Percentiles rank a stretch among this genome's conserved stretches.
phyloP scores from a whole-genome alignment of 2,329 filamentous ascomycete species.

The Talaromyces sp. region DNA sequence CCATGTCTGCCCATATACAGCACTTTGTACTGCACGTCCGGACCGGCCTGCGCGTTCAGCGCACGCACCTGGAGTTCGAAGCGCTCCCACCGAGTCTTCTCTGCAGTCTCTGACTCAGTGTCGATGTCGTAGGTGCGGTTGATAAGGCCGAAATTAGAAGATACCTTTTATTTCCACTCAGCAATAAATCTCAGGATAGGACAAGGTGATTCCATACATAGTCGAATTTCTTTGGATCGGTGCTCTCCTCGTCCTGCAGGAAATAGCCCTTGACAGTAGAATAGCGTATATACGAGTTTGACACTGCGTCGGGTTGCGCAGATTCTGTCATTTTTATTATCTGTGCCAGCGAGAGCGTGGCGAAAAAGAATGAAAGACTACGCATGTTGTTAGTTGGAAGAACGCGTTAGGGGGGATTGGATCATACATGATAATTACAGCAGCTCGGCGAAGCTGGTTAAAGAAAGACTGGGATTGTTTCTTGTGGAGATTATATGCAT shows the following conservation, averaged over 20 bases:
- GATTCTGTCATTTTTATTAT: constrained; percentile 14
- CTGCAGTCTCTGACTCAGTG: constrained; percentile 11
- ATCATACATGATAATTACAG: not conserved
- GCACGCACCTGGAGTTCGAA: constrained; percentile 44
- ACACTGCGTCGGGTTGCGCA: not conserved
- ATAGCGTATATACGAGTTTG: constrained; percentile 26
- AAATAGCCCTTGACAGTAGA: constrained; percentile 45
- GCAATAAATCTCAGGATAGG: not conserved
- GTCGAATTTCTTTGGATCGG: constrained; percentile 44
- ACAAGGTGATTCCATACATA: constrained; percentile 33
- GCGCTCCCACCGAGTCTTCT: constrained; percentile 52
- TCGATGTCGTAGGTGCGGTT: constrained; percentile 41
- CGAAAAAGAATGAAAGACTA: constrained; percentile 1
- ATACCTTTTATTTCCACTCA: constrained; percentile 20
- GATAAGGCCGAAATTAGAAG: constrained; percentile 48
- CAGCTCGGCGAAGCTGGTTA: not conserved
- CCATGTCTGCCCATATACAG: constrained; percentile 58
- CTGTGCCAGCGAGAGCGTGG: constrained; percentile 11
- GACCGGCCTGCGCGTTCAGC: constrained; percentile 37
- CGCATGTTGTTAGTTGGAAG: not conserved
- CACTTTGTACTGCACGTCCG: constrained; percentile 47
- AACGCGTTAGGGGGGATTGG: not conserved
- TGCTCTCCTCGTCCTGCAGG: constrained; percentile 45
- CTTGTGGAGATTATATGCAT: not conserved
- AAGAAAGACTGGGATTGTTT: not conserved